These are phyloP conservation scores for Trypanosoma mega DNA, from an alignment of 208 protist genomes.

Conservation along the genomic window DNA sequence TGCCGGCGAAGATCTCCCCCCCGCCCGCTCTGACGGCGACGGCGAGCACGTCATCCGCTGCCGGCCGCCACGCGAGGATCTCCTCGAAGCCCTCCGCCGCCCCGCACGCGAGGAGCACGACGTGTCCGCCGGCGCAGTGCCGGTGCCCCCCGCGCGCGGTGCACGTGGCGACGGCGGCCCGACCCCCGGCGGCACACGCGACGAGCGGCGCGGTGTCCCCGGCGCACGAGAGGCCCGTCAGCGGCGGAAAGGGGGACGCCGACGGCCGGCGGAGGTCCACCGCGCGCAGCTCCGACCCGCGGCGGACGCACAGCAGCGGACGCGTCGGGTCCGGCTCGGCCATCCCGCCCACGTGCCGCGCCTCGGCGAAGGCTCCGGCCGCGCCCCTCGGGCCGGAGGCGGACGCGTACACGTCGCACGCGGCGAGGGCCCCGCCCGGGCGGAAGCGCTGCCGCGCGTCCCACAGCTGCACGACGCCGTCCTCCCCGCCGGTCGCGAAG, in stretches of 20 bases:
- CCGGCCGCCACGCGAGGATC: conserved; percentile 33
- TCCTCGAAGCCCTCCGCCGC: conserved; percentile 6
- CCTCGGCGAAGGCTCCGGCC: conserved; percentile 26
- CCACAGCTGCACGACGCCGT: conserved; percentile 77
- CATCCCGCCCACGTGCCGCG: conserved; percentile 68
- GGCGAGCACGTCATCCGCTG: conserved; percentile 67
- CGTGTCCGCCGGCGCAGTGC: conserved; percentile 51
- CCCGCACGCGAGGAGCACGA: conserved; percentile 41
- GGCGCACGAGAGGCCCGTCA: conserved; percentile 32
- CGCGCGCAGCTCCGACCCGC: conserved; percentile 33
- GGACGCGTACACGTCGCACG: conserved; percentile 41
- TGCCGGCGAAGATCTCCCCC: conserved; percentile 55
- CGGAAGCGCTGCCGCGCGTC: conserved; percentile 69
- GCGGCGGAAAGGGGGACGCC: conserved; percentile 8
- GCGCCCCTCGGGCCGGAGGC: neutral
- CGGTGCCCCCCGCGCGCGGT: conserved; percentile 55
- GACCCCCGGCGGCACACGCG: conserved; percentile 16
- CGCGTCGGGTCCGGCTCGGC: conserved; percentile 37
- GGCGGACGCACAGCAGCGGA: conserved; percentile 51
- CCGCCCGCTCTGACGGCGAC: conserved; percentile 35
- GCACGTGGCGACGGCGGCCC: conserved; percentile 41
- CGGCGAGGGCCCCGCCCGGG: conserved; percentile 43
- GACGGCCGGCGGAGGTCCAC: conserved; percentile 49
- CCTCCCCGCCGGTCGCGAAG: conserved; percentile 65
- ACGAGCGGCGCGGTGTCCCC: conserved; percentile 49